Evolutionary conservation across 176 grass and related monocot species (phyloP).

Genomic region (Oryza nivara): DNA sequence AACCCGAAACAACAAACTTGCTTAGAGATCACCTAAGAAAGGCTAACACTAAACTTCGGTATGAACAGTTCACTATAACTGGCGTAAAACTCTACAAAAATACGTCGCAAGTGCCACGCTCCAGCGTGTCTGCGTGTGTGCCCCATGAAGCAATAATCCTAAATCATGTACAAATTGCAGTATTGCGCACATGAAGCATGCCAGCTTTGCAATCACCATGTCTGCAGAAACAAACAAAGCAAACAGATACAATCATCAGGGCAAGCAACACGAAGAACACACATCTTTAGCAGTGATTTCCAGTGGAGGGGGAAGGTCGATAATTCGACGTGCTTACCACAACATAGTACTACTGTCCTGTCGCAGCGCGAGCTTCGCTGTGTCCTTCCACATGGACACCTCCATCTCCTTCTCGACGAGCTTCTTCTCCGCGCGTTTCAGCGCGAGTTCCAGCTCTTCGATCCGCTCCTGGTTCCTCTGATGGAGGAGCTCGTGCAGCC

Average conservation of each 20-base stretch:
- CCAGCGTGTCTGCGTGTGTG: not conserved
- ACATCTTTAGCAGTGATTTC: not conserved
- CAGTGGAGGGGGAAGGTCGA: not conserved
- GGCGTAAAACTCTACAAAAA: not conserved
- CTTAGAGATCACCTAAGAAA: not conserved
- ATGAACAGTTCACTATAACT: slow-evolving; percentile 38
- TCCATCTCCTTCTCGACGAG: slow-evolving; percentile 59
- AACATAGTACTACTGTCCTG: not conserved
- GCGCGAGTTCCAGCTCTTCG: slow-evolving; percentile 46
- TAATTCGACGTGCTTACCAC: slow-evolving; percentile 15
- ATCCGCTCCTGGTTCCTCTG: slow-evolving; percentile 53
- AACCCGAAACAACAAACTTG: not conserved
- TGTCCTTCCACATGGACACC: slow-evolving; percentile 51
- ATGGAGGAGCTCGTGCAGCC: slow-evolving; percentile 63
- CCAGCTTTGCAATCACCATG: not conserved
- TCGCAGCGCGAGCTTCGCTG: slow-evolving; percentile 38
- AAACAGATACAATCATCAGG: not conserved
- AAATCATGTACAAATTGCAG: slow-evolving; percentile 10
- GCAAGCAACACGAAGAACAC: too few species aligned
- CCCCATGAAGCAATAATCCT: too few species aligned
- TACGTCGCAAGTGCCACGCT: not conserved
- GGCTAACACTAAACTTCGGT: slow-evolving; percentile 25
- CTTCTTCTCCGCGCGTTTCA: slow-evolving; percentile 45
- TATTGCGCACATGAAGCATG: not conserved
- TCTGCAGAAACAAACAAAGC: slow-evolving; percentile 17